Evolutionary conservation across 1,284 basidiomycete species (phyloP).

Genomic region (Boletus nobilissimus): DNA sequence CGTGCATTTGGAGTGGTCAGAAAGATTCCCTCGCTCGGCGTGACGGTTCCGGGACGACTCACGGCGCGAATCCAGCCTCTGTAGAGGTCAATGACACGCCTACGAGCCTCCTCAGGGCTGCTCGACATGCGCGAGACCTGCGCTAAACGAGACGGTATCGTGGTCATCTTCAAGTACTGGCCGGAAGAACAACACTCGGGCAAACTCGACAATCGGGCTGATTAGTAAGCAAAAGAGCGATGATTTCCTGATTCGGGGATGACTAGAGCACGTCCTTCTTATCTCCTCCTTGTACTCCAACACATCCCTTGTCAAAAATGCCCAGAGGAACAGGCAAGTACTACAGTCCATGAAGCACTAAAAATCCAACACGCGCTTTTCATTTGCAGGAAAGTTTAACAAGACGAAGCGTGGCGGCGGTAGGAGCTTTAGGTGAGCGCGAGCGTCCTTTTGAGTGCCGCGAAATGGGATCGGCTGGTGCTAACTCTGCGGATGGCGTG

Average conservation of each 20-base stretch:
- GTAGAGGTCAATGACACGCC: slow-evolving; percentile 84
- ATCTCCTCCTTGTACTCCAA: not conserved
- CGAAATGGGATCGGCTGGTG: slow-evolving; percentile 10
- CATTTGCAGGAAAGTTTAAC: slow-evolving; percentile 65
- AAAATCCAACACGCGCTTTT: not conserved
- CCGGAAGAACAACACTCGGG: slow-evolving; percentile 15
- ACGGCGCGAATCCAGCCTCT: slow-evolving; percentile 93
- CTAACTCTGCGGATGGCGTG: slow-evolving; percentile 17
- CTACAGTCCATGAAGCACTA: not conserved
- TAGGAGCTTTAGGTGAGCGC: slow-evolving; percentile 74
- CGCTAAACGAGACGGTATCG: slow-evolving; percentile 92
- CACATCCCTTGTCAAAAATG: slow-evolving; percentile 51
- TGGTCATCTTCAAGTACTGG: slow-evolving; percentile 66
- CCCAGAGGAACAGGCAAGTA: slow-evolving; percentile 64
- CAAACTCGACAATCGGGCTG: slow-evolving; percentile 8
- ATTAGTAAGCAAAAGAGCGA: slow-evolving; percentile 32
- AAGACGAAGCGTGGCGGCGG: slow-evolving; percentile 90
- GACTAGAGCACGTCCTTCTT: not conserved
- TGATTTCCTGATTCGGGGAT: slow-evolving; percentile 27
- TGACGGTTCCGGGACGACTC: slow-evolving; percentile 44
- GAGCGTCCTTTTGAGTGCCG: not conserved
- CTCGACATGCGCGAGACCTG: slow-evolving; percentile 70
- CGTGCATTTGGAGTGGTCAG: slow-evolving; percentile 18
- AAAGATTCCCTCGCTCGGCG: not conserved
- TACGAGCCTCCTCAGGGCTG: slow-evolving; percentile 74